Evolutionary conservation across 306 rosid species (phyloP), one percentile per base, ranked within the genome.

Genomic region (Quercus mongolica): DNA sequence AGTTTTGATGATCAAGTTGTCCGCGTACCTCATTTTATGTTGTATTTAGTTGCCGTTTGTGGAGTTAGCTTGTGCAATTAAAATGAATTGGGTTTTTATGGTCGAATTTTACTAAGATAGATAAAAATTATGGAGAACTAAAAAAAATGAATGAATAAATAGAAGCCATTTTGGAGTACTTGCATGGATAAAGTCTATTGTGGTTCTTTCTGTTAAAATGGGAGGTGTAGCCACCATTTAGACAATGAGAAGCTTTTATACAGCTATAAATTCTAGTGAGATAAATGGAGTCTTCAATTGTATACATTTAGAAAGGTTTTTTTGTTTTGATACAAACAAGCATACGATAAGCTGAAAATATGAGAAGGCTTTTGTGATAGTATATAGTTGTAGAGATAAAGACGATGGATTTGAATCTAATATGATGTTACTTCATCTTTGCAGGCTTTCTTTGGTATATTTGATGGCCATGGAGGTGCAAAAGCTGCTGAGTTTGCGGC

Each of bases 391-490:
- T 8, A 19, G 82, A 5, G 73, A 46, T 23, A 11, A 11, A 41
- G 46, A 25, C 10, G 17, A 71, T 65, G 61, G 69, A 71, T 55
- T 74, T 30, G 71, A 82, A 76, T 78, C 74, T 81, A 75, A 84
- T 63, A 11, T 31, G 49, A 52, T 70, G 56, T 74, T 68, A 41
- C 38, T 49, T 58, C 38, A 28, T 77, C n/a, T 70, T 81, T 38
- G 77, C 98, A 95, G 99, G 96, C 98, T 12, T 81, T 95, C 78
- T 95, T 95, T 31, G 99, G 98, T 13, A 71, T 95, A 73, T 95
- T 86, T 82, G 99, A 93, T 82, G 98, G 99, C n/a, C 98, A 95
- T 35, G 98, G 99, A 25, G 99, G 99, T 74, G 85, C 88, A 0
- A 91, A 93, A 75, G 98, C 98, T 44, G 98, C 98, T 0, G 96